Percentiles rank a stretch among this genome's conserved stretches.
These are phyloP conservation scores for Fistulinella staudtii DNA, from an alignment of 1,284 basidiomycete genomes.

Conservation along the genomic window DNA sequence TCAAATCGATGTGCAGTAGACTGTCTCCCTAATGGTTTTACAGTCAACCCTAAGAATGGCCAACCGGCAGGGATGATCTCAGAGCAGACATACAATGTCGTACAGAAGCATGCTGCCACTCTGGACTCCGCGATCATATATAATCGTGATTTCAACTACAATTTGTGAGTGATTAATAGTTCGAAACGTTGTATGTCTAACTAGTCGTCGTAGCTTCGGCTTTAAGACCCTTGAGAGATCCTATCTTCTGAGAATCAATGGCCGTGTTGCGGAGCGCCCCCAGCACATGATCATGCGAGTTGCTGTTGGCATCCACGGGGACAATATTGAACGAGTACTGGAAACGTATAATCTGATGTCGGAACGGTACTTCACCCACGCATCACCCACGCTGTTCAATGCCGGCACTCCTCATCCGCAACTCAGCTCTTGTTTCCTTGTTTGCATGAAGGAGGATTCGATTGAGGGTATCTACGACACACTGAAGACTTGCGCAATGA, in stretches of 20 bases:
- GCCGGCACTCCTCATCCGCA: slow-evolving; percentile 96
- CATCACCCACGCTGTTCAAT: slow-evolving; percentile 98
- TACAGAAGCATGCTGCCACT: slow-evolving; percentile 78
- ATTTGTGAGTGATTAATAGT: slow-evolving; percentile 56
- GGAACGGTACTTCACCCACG: slow-evolving; percentile 96
- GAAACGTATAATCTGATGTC: slow-evolving; percentile 97
- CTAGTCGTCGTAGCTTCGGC: slow-evolving; percentile 67
- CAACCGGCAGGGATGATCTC: slow-evolving; percentile 90
- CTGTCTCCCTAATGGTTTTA: slow-evolving; percentile 6
- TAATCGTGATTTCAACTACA: slow-evolving; percentile 97
- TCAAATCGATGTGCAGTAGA: slow-evolving; percentile 6
- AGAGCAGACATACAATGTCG: slow-evolving; percentile 79
- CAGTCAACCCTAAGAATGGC: slow-evolving; percentile 96
- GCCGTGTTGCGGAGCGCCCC: slow-evolving; percentile 94
- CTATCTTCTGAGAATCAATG: slow-evolving; percentile 92
- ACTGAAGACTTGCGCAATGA: slow-evolving; percentile 98
- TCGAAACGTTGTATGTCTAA: slow-evolving; percentile 1
- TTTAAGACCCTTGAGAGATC: slow-evolving; percentile 99
- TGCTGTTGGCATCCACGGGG: slow-evolving; percentile 94
- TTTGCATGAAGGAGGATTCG: slow-evolving; percentile 98
- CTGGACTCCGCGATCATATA: slow-evolving; percentile 97
- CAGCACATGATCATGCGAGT: slow-evolving; percentile 99
- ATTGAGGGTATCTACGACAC: slow-evolving; percentile 99
- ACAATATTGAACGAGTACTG: slow-evolving; percentile 84
- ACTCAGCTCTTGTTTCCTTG: slow-evolving; percentile 96